Conservation (phyloP, 78 protist genomes). For the Dictyostelium discoideum region DNA sequence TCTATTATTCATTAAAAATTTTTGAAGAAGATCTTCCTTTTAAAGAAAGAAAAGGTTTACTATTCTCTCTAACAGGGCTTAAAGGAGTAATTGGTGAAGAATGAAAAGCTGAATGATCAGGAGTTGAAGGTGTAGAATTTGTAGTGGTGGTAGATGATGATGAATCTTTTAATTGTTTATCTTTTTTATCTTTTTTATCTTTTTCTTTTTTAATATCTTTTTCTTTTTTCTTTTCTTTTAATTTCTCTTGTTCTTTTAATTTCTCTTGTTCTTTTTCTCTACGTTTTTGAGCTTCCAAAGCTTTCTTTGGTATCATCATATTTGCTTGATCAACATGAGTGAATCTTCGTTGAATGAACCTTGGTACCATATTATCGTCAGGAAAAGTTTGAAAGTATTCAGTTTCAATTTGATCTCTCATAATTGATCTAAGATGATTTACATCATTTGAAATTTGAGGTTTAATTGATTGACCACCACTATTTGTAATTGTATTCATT, state of each 20-base stretch:
- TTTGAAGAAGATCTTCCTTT: neutral
- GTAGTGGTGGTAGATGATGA: neutral
- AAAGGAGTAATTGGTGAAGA: neutral
- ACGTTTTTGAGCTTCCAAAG: conserved; percentile 57
- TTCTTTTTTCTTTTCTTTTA: conserved; percentile 31
- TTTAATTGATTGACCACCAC: conserved; percentile 15
- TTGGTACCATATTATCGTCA: conserved; percentile 52
- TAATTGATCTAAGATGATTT: conserved; percentile 30
- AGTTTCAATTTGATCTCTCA: conserved; percentile 73
- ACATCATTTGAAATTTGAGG: conserved; percentile 41
- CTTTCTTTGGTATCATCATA: conserved; percentile 50
- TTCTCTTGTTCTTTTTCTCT: conserved; percentile 68
- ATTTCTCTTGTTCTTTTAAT: neutral
- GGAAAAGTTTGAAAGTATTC: conserved; percentile 56
- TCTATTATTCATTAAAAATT: neutral
- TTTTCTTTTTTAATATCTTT: conserved; percentile 51
- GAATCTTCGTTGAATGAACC: conserved; percentile 55
- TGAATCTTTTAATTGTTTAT: neutral
- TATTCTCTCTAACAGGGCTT: neutral
- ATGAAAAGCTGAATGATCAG: neutral
- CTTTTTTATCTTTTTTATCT: conserved; percentile 20
- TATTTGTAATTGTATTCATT: conserved; percentile 10
- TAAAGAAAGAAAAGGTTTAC: neutral
- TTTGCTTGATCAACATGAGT: conserved; percentile 43
- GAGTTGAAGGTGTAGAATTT: neutral